Percentiles rank a stretch among this genome's conserved stretches.
These are phyloP conservation scores for Leptographium lundbergii DNA, from an alignment of 2,329 filamentous ascomycete species.

Conservation along the genomic window DNA sequence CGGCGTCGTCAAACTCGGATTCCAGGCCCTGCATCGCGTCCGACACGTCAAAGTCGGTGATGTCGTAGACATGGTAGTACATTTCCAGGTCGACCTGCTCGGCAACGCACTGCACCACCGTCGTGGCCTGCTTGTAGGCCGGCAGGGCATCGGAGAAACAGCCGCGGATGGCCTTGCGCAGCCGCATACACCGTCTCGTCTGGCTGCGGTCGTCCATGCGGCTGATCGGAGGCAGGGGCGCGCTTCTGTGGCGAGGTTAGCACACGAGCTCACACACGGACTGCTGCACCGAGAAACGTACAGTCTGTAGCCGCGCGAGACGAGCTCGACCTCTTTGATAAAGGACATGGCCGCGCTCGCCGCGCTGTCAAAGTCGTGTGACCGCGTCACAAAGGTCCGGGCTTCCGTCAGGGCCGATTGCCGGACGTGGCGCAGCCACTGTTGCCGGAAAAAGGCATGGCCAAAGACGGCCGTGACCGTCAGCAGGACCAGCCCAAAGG, in stretches of 20 bases:
- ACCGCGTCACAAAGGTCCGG: slow-evolving; percentile 54
- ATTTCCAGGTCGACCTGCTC: slow-evolving; percentile 76
- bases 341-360: slow-evolving; percentile 65
- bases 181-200: slow-evolving; percentile 61
- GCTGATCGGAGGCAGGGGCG: slow-evolving; percentile 81
- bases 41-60: slow-evolving; percentile 58
- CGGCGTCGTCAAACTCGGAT: slow-evolving; percentile 59
- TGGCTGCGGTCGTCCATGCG: slow-evolving; percentile 77
- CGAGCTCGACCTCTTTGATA: slow-evolving; percentile 90
- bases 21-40: slow-evolving; percentile 58
- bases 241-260: slow-evolving; percentile 45
- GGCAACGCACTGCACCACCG: slow-evolving; percentile 57
- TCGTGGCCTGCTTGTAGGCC: slow-evolving; percentile 58
- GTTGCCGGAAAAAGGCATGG: slow-evolving; percentile 62
- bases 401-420: slow-evolving; percentile 61
- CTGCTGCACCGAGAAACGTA: slow-evolving; percentile 27
- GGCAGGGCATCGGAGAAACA: slow-evolving; percentile 59
- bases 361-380: slow-evolving; percentile 71
- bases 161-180: slow-evolving; percentile 63
- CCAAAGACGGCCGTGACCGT: slow-evolving; percentile 45
- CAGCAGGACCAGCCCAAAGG: slow-evolving; percentile 31
- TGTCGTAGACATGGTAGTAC: slow-evolving; percentile 82
- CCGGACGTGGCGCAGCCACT: slow-evolving; percentile 69
- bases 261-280: background rate
- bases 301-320: slow-evolving; percentile 81